Evolutionary conservation across 495 filamentous ascomycete genomes (phyloP).

Genomic region (Tuber borchii): DNA sequence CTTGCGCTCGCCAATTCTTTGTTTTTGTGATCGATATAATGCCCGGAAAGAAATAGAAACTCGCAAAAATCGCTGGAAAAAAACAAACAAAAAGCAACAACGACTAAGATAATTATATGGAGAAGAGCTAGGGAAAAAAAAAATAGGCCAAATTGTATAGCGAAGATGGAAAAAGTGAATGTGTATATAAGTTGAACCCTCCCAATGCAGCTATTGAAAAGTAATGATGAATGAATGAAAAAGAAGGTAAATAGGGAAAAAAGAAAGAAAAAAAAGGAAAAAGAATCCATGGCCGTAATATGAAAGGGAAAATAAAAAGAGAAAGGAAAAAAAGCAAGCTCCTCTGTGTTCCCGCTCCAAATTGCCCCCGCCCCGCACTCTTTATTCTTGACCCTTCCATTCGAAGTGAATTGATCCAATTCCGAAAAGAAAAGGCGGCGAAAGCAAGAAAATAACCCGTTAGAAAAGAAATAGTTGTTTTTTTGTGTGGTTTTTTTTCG

Average conservation of each 20-base stretch:
- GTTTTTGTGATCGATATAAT: slow-evolving; percentile 1
- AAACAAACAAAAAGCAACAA: not conserved
- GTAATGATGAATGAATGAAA: not conserved
- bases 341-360: not conserved
- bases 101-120: not conserved
- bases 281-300: not conserved
- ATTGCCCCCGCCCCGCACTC: not conserved
- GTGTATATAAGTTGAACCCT: not conserved
- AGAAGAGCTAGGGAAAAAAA: not conserved
- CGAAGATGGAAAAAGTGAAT: not conserved
- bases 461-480: not conserved
- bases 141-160: not conserved
- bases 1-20: slow-evolving; percentile 1
- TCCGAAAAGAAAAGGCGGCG: not conserved
- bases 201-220: not conserved
- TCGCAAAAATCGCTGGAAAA: not conserved
- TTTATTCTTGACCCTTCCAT: not conserved
- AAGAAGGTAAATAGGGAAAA: no score
- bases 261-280: not conserved
- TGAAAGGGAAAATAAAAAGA: not conserved
- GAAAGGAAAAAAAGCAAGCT: not conserved
- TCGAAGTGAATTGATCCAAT: not conserved
- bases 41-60: not conserved
- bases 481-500: not conserved
- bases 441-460: not conserved